phyloP scores from a whole-genome alignment of 2,329 filamentous ascomycete species.

The Aspergillus candidus region DNA sequence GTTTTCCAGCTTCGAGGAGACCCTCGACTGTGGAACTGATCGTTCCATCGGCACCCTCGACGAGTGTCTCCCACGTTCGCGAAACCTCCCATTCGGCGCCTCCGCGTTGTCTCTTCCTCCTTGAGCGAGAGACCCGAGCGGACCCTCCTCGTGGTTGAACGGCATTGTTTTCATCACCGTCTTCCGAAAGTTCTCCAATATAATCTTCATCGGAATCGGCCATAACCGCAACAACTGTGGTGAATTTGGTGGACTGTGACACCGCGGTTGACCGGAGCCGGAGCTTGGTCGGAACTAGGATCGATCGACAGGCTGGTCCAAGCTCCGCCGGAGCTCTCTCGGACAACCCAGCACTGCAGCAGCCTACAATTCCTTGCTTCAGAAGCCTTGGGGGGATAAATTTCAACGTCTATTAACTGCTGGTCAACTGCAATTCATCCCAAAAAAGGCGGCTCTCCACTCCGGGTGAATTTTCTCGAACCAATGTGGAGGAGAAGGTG shows the following conservation, averaged over 20 bases:
- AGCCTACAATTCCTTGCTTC: no score
- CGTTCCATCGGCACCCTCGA: constrained; percentile 72
- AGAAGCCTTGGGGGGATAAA: no score
- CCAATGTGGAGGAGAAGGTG: constrained; percentile 34
- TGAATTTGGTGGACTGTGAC: not conserved
- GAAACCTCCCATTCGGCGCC: constrained; percentile 43
- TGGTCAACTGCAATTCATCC: not conserved
- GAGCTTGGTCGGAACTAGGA: constrained; percentile 2
- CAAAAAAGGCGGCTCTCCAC: constrained; percentile 2
- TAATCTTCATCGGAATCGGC: constrained; percentile 49
- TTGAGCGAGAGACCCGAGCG: constrained; percentile 22
- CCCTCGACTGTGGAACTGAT: constrained; percentile 67
- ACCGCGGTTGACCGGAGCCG: not conserved
- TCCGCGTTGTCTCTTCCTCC: constrained; percentile 35
- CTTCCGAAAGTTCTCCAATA: constrained; percentile 44
- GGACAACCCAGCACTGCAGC: no score
- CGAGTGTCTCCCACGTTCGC: constrained; percentile 59
- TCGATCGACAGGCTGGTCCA: constrained; percentile 18
- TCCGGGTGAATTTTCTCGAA: constrained; percentile 4
- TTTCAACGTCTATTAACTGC: no score
- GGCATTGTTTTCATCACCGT: constrained; percentile 35
- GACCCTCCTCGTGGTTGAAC: constrained; percentile 25
- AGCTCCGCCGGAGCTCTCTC: constrained; percentile 26
- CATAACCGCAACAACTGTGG: constrained; percentile 20
- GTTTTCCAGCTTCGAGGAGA: constrained; percentile 73